These are phyloP conservation scores for Articulospora tetracladia DNA, from an alignment of 495 filamentous ascomycete species.

Conservation along the genomic window DNA sequence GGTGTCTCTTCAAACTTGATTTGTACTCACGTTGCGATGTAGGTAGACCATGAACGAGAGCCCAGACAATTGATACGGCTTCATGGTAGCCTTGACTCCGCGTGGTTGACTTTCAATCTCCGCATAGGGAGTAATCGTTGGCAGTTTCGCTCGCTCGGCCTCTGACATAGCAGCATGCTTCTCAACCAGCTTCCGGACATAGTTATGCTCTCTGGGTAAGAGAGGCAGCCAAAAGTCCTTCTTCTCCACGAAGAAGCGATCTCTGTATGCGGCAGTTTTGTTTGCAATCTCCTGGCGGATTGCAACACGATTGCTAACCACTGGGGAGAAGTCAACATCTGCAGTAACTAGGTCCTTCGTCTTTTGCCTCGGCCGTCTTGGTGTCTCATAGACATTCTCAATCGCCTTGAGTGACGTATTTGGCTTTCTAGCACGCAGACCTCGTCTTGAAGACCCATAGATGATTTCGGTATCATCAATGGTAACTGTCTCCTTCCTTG, in stretches of 20 bases:
- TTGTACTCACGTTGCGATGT: constrained; percentile 38
- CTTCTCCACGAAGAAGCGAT: constrained; percentile 48
- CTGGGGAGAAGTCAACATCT: constrained; percentile 15
- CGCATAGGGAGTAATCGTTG: constrained; percentile 37
- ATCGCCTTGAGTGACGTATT: constrained; percentile 20
- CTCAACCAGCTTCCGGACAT: constrained; percentile 42
- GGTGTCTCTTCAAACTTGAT: not conserved
- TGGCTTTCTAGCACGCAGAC: constrained; percentile 15
- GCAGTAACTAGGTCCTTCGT: constrained; percentile 10
- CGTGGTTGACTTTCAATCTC: constrained; percentile 44
- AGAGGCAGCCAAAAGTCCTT: constrained; percentile 49
- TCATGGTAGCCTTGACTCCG: constrained; percentile 49
- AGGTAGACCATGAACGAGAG: constrained; percentile 58
- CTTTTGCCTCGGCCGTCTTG: constrained; percentile 3
- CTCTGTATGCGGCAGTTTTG: constrained; percentile 41
- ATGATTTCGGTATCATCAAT: constrained; percentile 12
- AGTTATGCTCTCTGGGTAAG: constrained; percentile 44
- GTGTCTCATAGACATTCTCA: constrained; percentile 14
- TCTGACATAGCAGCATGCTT: constrained; percentile 19
- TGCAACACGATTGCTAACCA: constrained; percentile 30
- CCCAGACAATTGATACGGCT: constrained; percentile 60
- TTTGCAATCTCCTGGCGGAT: constrained; percentile 44
- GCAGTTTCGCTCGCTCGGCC: constrained; percentile 19
- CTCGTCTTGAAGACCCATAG: constrained; percentile 2
- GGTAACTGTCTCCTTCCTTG: not conserved